phyloP scores from a whole-genome alignment of 257 asterid genomes.

The Petunia axillaris region DNA sequence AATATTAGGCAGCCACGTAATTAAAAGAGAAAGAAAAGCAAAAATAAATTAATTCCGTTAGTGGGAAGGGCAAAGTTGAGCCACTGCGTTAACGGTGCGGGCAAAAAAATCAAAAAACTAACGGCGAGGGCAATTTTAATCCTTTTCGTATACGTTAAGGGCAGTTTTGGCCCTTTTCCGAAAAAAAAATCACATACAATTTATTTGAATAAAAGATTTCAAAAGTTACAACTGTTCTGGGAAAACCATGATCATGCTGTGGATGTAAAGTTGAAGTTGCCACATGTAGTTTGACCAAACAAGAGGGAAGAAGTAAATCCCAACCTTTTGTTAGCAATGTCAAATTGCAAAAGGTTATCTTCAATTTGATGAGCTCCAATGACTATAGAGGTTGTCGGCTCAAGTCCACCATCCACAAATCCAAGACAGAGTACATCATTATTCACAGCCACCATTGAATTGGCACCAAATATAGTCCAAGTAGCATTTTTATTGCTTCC shows the following conservation, averaged over 20 bases:
- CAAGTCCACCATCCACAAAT: slow-evolving; percentile 33
- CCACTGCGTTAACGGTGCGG: no score
- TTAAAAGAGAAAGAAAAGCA: no score
- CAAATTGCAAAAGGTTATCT: slow-evolving; percentile 56
- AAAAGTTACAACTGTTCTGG: neutral
- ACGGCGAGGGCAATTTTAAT: no score
- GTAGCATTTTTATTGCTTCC: slow-evolving; percentile 35
- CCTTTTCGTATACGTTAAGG: no score
- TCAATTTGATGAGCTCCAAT: slow-evolving; percentile 56
- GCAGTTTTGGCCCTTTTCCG: no score
- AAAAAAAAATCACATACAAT: no score
- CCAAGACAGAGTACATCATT: slow-evolving; percentile 36
- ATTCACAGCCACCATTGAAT: slow-evolving; percentile 49
- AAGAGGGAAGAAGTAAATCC: slow-evolving; percentile 42
- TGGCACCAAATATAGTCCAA: slow-evolving; percentile 54
- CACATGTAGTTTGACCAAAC: neutral
- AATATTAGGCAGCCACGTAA: no score
- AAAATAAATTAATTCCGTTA: no score
- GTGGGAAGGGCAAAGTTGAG: no score
- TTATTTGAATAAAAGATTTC: no score
- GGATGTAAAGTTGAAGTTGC: neutral
- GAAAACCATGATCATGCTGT: neutral
- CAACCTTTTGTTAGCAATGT: slow-evolving; percentile 45
- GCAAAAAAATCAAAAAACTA: no score
- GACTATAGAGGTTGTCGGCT: slow-evolving; percentile 34